Evolutionary conservation across 2,329 filamentous ascomycete species (phyloP).

Genomic region (Arthroderma sp.): DNA sequence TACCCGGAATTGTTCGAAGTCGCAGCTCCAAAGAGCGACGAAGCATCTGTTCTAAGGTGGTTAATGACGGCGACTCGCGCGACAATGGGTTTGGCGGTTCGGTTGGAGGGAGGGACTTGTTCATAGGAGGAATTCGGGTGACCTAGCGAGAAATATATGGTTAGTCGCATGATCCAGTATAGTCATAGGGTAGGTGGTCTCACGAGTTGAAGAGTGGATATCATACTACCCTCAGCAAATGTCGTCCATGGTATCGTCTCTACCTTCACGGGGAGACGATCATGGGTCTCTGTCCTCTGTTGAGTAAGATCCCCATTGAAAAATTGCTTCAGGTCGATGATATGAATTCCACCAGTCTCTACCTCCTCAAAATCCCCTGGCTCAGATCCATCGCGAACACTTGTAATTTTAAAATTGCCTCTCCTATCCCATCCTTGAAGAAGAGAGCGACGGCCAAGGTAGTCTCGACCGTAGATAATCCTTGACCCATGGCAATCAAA

Average conservation of each 20-base stretch:
- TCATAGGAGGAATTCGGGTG: conserved; percentile 30
- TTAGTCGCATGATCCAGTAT: too few species aligned
- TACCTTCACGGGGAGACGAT: not conserved
- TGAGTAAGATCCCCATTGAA: not conserved
- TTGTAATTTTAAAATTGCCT: conserved; percentile 51
- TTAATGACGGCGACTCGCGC: conserved; percentile 39
- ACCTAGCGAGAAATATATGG: too few species aligned
- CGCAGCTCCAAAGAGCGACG: conserved; percentile 50
- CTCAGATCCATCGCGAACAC: conserved; percentile 47
- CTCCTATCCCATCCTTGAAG: conserved; percentile 41
- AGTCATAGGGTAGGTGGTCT: not conserved
- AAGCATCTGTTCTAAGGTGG: conserved; percentile 42
- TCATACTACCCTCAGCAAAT: too few species aligned
- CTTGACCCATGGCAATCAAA: conserved; percentile 50
- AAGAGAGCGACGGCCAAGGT: conserved; percentile 73
- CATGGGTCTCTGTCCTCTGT: not conserved
- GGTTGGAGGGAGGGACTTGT: conserved; percentile 24
- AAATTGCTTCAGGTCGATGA: conserved; percentile 40
- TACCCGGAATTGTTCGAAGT: conserved; percentile 51
- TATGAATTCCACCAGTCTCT: conserved; percentile 69
- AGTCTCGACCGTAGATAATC: conserved; percentile 75
- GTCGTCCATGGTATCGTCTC: conserved; percentile 10
- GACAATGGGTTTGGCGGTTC: conserved; percentile 18
- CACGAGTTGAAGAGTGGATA: not conserved
- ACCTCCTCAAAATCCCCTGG: conserved; percentile 59